phyloP scores from a whole-genome alignment of 1,139 yeast genomes.

The Scheffersomyces cryptocercus region DNA sequence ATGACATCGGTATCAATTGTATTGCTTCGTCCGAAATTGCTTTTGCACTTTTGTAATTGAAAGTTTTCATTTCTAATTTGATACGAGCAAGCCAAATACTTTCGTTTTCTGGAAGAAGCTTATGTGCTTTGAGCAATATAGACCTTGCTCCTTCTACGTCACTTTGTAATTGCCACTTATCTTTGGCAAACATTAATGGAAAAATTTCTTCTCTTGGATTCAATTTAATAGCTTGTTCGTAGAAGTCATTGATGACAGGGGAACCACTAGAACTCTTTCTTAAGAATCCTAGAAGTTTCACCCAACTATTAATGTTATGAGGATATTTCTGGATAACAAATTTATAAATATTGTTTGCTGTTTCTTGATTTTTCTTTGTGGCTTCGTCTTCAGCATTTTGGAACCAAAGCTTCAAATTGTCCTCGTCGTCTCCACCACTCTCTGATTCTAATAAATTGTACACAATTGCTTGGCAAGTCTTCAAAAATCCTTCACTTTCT shows the following conservation, averaged over 20 bases:
- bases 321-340: constrained; percentile 52
- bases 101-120: constrained; percentile 42
- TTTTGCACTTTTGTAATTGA: constrained; percentile 40
- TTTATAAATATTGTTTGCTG: constrained; percentile 51
- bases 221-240: constrained; percentile 50
- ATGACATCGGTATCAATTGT: constrained; percentile 28
- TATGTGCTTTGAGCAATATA: constrained; percentile 51
- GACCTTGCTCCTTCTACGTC: constrained; percentile 55
- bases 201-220: constrained; percentile 54
- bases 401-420: constrained; percentile 24
- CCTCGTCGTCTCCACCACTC: constrained; percentile 8
- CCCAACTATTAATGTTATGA: constrained; percentile 55
- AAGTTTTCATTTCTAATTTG: constrained; percentile 55
- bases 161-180: constrained; percentile 51
- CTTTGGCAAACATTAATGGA: constrained; percentile 73
- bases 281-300: constrained; percentile 47
- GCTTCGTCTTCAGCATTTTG: constrained; percentile 41
- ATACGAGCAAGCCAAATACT: constrained; percentile 72
- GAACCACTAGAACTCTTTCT: constrained; percentile 24
- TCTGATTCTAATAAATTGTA: constrained; percentile 19
- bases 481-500: constrained; percentile 34
- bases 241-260: constrained; percentile 24
- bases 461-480: constrained; percentile 43
- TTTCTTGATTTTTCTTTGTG: constrained; percentile 25
- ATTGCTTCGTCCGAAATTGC: constrained; percentile 44